Base-by-base conservation (phyloP, 495 filamentous ascomycete genomes). In the Penicillium samsonianum region DNA sequence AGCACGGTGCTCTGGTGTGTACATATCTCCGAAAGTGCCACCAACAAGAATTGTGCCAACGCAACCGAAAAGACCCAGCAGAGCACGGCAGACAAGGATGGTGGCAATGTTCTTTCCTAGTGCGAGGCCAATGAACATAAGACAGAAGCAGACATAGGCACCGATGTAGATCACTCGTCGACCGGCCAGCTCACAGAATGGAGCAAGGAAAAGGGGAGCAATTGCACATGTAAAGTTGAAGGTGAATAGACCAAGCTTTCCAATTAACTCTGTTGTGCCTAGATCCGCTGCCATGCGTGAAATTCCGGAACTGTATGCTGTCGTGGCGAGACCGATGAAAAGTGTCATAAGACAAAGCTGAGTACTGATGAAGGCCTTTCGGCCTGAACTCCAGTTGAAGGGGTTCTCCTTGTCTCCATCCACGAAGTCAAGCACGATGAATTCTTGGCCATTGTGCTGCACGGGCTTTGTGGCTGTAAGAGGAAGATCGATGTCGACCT, bases 21-120 rank as follows among this genome's bases (percentile, higher is more conserved):
- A 92, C 51, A 91, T 72, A 62, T 92, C 89, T 30, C 87, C 86
- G 26, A 92, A 78, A 20, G 86, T 89, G 20, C 89, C 89, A 50
- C 88, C 89, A 19, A 90, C 87, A 0, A 91, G 77, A 10, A 89
- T 91, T 76, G 90, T 91, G 4, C 88, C 88, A 4, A 89, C 87
- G 4, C 83, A 87, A 62, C 90, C 89, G 20, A 87, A 87, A 33
- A 91, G 89, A 63, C 89, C 88, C 50, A 89, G 85, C 51, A 92
- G 82, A 22, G 82, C 74, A 65, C 89, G 81, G 57, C 81, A 87
- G 48, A 89, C 82, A 14, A 92, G 67, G 17, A 92, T 82, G 0
- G 87, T 91, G 19, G 69, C 78, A 44, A 88, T 88, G 67, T 90
- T 92, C 67, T 84, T 80, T 19, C 68, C 72, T 1, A 75, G 65